Base-by-base conservation (phyloP, 176 grass and related monocot species). In the Carex scoparia region DNA sequence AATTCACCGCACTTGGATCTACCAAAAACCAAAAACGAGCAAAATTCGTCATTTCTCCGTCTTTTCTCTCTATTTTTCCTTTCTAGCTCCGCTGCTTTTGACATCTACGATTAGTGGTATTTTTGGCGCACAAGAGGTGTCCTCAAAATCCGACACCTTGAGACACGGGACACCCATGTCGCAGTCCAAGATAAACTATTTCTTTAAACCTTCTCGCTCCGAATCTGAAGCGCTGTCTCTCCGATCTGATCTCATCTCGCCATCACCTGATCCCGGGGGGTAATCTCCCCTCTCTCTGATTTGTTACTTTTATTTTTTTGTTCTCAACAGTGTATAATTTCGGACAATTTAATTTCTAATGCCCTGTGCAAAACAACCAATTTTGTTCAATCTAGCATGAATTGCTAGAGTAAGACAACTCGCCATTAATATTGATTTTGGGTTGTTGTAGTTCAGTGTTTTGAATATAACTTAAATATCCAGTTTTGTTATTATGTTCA, bases 231-330 rank as follows among this genome's bases (percentile, higher is more conserved):
- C 5, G 13, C 58, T 3, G 30, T 58, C 68, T 73, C 78, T 33
- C 65, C 53, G 12, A 8, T 61, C 78, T 31, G 37, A 62, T 23
- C 31, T 59, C 7, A 58, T 18, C 48, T 70, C 65, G 19, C 53
- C 78, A 27, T 73, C 78, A 5, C 1, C 42, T 10, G 31, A 57
- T 65, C 40, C 63, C 14, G 23, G 23, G 23, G 23, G 23, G 73
- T 79, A 85, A 35, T 67, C 42, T 79, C 73, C 48, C 60, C 40
- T 79, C 72, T 62, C 60, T 65, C 84, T 65, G 19, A 42, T 65
- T 64, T 33, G 8, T 46, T 23, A 3, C 49, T 70, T 15, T 6
- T 44, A 12, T 60, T 82, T 42, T 62, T 42, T 63, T 23, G 23
- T 23, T 60, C 14, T 82, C n/a, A 51, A 84, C 16, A 35, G 4